phyloP scores from a whole-genome alignment of 768 basidiomycete genomes.

The Boletus tylopilopsis region DNA sequence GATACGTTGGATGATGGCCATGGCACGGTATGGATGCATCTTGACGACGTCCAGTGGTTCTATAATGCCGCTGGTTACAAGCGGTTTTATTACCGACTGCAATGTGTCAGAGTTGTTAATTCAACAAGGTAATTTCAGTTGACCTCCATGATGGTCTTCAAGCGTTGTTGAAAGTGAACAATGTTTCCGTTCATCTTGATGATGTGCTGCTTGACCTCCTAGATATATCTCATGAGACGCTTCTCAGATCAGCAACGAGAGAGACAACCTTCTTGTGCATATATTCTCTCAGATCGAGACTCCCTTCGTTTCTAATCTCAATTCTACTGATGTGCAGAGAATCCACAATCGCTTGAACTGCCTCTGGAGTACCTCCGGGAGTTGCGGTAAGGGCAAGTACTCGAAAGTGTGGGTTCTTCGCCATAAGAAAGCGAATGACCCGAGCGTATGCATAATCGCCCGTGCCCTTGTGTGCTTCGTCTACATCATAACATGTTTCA shows the following conservation, averaged over 20 bases:
- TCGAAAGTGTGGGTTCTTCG: slow-evolving; percentile 91
- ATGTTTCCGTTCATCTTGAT: slow-evolving; percentile 72
- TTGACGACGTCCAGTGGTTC: slow-evolving; percentile 52
- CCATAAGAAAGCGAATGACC: slow-evolving; percentile 85
- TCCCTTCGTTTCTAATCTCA: slow-evolving; percentile 89
- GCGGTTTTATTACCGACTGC: slow-evolving; percentile 35
- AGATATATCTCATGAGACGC: not conserved
- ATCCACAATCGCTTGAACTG: slow-evolving; percentile 90
- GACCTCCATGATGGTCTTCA: slow-evolving; percentile 75
- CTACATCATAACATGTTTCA: slow-evolving; percentile 37
- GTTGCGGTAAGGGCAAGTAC: slow-evolving; percentile 94
- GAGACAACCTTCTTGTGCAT: slow-evolving; percentile 76
- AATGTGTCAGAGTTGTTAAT: slow-evolving; percentile 2
- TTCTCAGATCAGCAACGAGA: not conserved
- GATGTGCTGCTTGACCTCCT: slow-evolving; percentile 77
- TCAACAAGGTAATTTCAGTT: slow-evolving; percentile 17
- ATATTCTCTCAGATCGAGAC: slow-evolving; percentile 81
- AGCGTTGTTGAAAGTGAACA: slow-evolving; percentile 56
- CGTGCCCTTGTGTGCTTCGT: slow-evolving; percentile 93
- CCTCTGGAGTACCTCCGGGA: slow-evolving; percentile 80
- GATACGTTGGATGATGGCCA: slow-evolving; percentile 39
- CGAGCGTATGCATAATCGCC: slow-evolving; percentile 93
- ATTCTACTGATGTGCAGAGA: slow-evolving; percentile 92
- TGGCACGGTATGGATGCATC: slow-evolving; percentile 65
- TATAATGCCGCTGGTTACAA: slow-evolving; percentile 41